phyloP scores from a whole-genome alignment of 345 rosid genomes.

The Kernera saxatilis region DNA sequence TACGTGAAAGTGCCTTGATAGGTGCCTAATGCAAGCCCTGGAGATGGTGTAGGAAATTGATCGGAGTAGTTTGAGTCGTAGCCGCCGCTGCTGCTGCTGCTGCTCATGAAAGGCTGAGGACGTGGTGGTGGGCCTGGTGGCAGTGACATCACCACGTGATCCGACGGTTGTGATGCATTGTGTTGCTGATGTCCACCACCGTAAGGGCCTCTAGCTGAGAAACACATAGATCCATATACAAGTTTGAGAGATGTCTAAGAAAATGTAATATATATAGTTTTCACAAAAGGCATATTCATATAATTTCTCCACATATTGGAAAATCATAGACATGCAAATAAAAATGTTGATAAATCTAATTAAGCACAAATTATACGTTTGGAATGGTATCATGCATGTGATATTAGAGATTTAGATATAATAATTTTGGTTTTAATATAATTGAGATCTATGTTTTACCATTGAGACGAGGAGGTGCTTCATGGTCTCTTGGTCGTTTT shows the following conservation, averaged over 20 bases:
- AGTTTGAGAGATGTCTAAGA: neutral
- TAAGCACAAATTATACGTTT: too few relatives aligned
- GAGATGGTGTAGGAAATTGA: constrained; percentile 50
- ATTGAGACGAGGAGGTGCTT: constrained; percentile 25
- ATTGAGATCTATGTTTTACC: constrained; percentile 5
- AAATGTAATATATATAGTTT: neutral
- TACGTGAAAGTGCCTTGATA: constrained; percentile 53
- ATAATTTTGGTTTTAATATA: neutral
- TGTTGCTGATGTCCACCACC: constrained; percentile 57
- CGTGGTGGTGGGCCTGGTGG: constrained; percentile 31
- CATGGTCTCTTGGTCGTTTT: constrained; percentile 44
- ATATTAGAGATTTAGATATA: too few relatives aligned
- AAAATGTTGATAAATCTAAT: neutral
- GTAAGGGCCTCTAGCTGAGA: constrained; percentile 44
- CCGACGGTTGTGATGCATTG: constrained; percentile 41
- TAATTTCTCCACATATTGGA: too few relatives aligned
- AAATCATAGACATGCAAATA: too few relatives aligned
- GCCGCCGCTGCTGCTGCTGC: constrained; percentile 54
- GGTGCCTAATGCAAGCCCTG: constrained; percentile 40
- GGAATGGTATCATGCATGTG: too few relatives aligned
- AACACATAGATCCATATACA: neutral
- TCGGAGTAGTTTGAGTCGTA: constrained; percentile 50
- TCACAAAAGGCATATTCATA: neutral
- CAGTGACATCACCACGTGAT: constrained; percentile 24
- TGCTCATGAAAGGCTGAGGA: constrained; percentile 38